Conservation (phyloP, 2,329 filamentous ascomycete genomes). For the Phaeosphaeriaceae sp. region DNA sequence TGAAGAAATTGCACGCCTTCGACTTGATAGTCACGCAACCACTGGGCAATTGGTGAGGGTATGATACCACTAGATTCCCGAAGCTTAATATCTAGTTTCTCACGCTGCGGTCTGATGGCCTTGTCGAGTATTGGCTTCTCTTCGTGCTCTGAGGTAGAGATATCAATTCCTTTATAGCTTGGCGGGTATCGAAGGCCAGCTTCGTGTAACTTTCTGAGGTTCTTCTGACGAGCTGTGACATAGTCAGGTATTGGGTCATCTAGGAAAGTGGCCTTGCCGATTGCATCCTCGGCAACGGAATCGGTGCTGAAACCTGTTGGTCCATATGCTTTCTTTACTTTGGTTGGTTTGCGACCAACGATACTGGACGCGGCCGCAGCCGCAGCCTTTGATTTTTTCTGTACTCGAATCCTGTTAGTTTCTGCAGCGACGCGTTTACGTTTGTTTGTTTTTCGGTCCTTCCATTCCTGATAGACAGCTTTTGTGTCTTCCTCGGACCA, state of each 20-base stretch:
- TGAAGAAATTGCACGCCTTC: slow-evolving; percentile 86
- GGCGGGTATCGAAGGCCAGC: slow-evolving; percentile 79
- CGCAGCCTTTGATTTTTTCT: slow-evolving; percentile 54
- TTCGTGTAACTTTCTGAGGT: slow-evolving; percentile 73
- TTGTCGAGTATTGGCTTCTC: slow-evolving; percentile 73
- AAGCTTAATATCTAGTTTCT: slow-evolving; percentile 77
- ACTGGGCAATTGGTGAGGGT: slow-evolving; percentile 87
- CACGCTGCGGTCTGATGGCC: slow-evolving; percentile 66
- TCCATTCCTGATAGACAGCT: slow-evolving; percentile 68
- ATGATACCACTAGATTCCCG: slow-evolving; percentile 79
- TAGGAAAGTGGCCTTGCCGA: slow-evolving; percentile 62
- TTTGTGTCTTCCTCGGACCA: slow-evolving; percentile 62
- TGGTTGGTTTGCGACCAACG: slow-evolving; percentile 44
- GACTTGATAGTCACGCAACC: slow-evolving; percentile 89
- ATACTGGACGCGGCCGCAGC: slow-evolving; percentile 51
- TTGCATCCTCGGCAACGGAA: slow-evolving; percentile 43
- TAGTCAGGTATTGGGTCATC: slow-evolving; percentile 74
- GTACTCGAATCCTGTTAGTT: slow-evolving; percentile 57
- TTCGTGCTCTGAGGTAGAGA: slow-evolving; percentile 72
- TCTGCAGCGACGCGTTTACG: slow-evolving; percentile 59
- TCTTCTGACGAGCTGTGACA: slow-evolving; percentile 68
- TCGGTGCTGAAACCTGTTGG: slow-evolving; percentile 27
- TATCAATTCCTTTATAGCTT: slow-evolving; percentile 74
- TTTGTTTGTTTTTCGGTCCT: slow-evolving; percentile 63
- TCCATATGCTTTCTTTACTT: slow-evolving; percentile 16